Evolutionary conservation across 1,139 yeast genomes (phyloP).

Genomic region (Dujonia santamariae): DNA sequence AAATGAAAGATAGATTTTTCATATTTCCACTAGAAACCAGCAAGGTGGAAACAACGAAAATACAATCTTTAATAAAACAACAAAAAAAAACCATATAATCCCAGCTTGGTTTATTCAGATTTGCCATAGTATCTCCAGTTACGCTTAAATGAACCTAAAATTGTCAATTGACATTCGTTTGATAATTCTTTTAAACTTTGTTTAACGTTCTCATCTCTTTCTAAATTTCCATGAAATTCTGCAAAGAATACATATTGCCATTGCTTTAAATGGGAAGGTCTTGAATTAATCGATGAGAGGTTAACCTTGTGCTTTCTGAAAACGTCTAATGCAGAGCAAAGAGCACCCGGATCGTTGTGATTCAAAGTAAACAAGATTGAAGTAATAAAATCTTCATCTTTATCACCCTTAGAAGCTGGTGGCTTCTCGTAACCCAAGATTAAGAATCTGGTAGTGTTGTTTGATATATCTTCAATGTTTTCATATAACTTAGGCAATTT

Average conservation of each 20-base stretch:
- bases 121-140: conserved; percentile 23
- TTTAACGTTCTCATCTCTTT: conserved; percentile 17
- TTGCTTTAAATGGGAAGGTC: conserved; percentile 61
- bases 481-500: conserved; percentile 53
- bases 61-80: no score
- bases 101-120: neutral
- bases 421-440: conserved; percentile 45
- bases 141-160: conserved; percentile 36
- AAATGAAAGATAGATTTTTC: no score
- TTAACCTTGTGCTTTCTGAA: conserved; percentile 60
- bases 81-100: neutral
- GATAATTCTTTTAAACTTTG: conserved; percentile 18
- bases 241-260: conserved; percentile 88
- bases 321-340: conserved; percentile 62
- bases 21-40: no score
- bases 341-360: conserved; percentile 71
- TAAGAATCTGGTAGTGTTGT: conserved; percentile 84
- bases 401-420: conserved; percentile 7
- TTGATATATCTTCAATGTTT: conserved; percentile 65
- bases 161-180: conserved; percentile 29
- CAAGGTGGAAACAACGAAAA: no score
- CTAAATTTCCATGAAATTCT: conserved; percentile 47
- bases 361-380: conserved; percentile 65
- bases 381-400: conserved; percentile 29
- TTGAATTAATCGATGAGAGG: conserved; percentile 67